These are phyloP conservation scores for Penicillium atrosanguineum DNA, from an alignment of 495 filamentous ascomycete species.

Conservation along the genomic window DNA sequence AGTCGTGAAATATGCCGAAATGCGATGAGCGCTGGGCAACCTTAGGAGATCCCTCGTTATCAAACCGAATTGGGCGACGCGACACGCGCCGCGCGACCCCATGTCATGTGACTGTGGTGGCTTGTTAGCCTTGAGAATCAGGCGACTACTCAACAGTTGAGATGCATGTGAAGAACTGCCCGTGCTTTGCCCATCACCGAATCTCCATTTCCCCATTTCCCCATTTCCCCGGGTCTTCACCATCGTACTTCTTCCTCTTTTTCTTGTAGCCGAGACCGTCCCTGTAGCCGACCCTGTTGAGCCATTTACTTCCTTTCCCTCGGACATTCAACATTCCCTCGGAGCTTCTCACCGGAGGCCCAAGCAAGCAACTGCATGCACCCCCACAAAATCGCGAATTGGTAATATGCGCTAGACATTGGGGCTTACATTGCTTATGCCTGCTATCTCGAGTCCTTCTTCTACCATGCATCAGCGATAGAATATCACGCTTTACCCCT, in stretches of 20 bases:
- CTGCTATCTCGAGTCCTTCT: neutral
- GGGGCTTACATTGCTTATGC: constrained; percentile 2
- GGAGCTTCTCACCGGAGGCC: constrained; percentile 39
- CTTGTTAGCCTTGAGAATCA: constrained; percentile 2
- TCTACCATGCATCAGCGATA: constrained; percentile 12
- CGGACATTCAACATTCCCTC: constrained; percentile 5
- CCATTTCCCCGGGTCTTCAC: neutral
- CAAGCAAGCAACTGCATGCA: constrained; percentile 25
- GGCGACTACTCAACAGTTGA: neutral
- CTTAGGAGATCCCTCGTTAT: constrained; percentile 6
- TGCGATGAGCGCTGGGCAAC: neutral
- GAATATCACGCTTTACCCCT: neutral
- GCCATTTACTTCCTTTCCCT: constrained; percentile 1
- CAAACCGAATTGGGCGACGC: constrained; percentile 20
- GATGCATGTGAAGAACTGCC: constrained; percentile 10
- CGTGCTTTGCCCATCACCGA: constrained; percentile 3
- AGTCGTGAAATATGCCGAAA: neutral
- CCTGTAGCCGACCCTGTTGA: neutral
- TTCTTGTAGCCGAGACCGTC: neutral
- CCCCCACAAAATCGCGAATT: constrained; percentile 26
- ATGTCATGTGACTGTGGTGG: constrained; percentile 1
- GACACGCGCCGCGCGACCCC: constrained; percentile 19
- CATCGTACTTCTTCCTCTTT: neutral
- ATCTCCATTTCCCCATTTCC: neutral
- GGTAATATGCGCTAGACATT: constrained; percentile 12